A percentile compares a stretch with the other conserved stretches of the same genome.
These are phyloP conservation scores for Acrocalymma vagum DNA, from an alignment of 2,329 filamentous ascomycete genomes.

Conservation along the genomic window DNA sequence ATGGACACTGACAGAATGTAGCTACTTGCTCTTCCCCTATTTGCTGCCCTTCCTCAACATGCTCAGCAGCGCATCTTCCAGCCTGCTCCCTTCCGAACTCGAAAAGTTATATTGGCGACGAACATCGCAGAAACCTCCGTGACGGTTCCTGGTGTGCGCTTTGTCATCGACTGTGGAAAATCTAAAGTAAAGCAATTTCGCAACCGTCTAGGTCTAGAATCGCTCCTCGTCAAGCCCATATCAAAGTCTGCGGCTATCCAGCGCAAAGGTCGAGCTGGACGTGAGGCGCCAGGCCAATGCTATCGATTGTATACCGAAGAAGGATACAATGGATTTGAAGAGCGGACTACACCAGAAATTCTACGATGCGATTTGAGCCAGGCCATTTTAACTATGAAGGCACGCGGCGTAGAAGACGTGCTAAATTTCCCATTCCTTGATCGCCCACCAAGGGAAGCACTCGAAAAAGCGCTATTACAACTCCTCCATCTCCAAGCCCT, in stretches of 20 bases:
- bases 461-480: slow-evolving; percentile 83
- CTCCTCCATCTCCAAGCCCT: slow-evolving; percentile 82
- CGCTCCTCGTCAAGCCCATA: slow-evolving; percentile 87
- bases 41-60: slow-evolving; percentile 86
- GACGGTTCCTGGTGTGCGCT: slow-evolving; percentile 90
- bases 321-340: slow-evolving; percentile 73
- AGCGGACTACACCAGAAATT: slow-evolving; percentile 86
- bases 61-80: slow-evolving; percentile 88
- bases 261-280: slow-evolving; percentile 87
- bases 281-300: slow-evolving; percentile 91
- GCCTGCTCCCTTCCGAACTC: slow-evolving; percentile 74
- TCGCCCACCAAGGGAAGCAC: slow-evolving; percentile 75
- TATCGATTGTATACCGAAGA: slow-evolving; percentile 87
- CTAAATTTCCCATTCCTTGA: slow-evolving; percentile 87
- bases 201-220: slow-evolving; percentile 84
- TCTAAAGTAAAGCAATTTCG: slow-evolving; percentile 94
- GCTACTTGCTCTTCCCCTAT: slow-evolving; percentile 78
- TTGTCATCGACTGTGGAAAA: slow-evolving; percentile 92
- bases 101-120: slow-evolving; percentile 91
- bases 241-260: slow-evolving; percentile 95
- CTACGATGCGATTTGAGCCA: slow-evolving; percentile 87
- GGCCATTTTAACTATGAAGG: slow-evolving; percentile 91
- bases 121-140: slow-evolving; percentile 99
- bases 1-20: slow-evolving; percentile 32
- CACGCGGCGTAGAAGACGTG: slow-evolving; percentile 83